Conservation (phyloP, 345 rosid species). For the Rhizophora mangle region DNA sequence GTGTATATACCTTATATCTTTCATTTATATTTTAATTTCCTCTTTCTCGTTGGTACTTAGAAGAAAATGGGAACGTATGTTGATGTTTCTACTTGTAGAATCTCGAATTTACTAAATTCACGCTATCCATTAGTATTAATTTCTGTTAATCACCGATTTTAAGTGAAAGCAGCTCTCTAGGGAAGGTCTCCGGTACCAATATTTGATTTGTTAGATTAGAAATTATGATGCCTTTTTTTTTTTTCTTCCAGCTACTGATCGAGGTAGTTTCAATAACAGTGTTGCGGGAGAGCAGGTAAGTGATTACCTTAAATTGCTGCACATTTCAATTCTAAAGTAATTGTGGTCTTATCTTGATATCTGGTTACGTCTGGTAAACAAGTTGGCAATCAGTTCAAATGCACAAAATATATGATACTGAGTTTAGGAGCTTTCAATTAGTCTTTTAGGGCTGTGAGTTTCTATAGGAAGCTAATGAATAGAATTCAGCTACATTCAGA, state of each 20-base stretch:
- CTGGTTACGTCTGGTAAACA: neutral
- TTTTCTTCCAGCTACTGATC: conserved; percentile 54
- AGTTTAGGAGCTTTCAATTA: neutral
- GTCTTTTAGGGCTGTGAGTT: too few relatives aligned
- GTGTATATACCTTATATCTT: too few relatives aligned
- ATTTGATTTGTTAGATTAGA: neutral
- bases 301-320: neutral
- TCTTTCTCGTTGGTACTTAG: too few relatives aligned
- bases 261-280: conserved; percentile 82
- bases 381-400: neutral
- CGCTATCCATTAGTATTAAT: too few relatives aligned
- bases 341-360: neutral
- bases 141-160: neutral
- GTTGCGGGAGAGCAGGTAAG: conserved; percentile 83
- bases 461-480: too few relatives aligned
- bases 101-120: too few relatives aligned
- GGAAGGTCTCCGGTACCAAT: neutral
- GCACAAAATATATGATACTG: neutral
- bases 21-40: too few relatives aligned
- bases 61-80: too few relatives aligned
- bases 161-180: neutral
- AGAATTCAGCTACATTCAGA: too few relatives aligned
- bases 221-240: neutral
- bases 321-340: conserved; percentile 2
- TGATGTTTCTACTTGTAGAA: too few relatives aligned